phyloP scores from a whole-genome alignment of 2,329 filamentous ascomycete genomes.

The Pseudopithomyces chartarum region DNA sequence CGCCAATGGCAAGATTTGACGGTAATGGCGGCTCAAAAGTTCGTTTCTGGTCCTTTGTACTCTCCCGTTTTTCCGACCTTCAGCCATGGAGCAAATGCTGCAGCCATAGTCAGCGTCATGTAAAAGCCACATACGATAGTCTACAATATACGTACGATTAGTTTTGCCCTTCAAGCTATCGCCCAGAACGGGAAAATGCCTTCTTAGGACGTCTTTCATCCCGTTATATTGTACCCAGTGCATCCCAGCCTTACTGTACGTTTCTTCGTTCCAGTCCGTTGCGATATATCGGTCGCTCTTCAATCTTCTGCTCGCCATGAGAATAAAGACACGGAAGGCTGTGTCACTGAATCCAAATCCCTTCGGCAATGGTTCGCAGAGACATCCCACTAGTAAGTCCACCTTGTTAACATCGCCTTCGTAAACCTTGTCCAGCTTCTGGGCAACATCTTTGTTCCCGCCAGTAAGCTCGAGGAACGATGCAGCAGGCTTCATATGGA shows the following conservation, averaged over 20 bases:
- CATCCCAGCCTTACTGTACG: constrained; percentile 50
- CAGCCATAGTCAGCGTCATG: constrained; percentile 42
- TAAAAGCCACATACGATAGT: constrained; percentile 8
- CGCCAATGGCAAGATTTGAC: neutral
- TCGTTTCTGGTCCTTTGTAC: constrained; percentile 27
- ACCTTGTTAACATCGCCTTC: constrained; percentile 49
- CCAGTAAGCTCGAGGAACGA: constrained; percentile 51
- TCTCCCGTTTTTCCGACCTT: constrained; percentile 24
- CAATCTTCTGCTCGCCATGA: constrained; percentile 50
- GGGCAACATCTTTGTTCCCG: constrained; percentile 44
- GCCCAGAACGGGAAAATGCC: constrained; percentile 52
- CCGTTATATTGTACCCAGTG: constrained; percentile 50
- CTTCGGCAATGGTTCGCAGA: constrained; percentile 50
- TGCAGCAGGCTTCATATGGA: constrained; percentile 44
- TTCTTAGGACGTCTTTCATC: constrained; percentile 41
- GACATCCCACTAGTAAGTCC: constrained; percentile 50
- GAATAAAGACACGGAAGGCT: constrained; percentile 53
- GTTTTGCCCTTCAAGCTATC: constrained; percentile 32
- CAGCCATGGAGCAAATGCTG: constrained; percentile 29
- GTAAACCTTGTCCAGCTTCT: constrained; percentile 47
- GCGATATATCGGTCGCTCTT: constrained; percentile 56
- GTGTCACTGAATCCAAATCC: constrained; percentile 57
- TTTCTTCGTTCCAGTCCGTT: constrained; percentile 46
- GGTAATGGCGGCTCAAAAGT: constrained; percentile 7
- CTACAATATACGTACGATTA: constrained; percentile 7